Evolutionary conservation across 1,284 basidiomycete species (phyloP), one percentile per base, ranked within the genome.

Genomic region (Trichosporon sp.): DNA sequence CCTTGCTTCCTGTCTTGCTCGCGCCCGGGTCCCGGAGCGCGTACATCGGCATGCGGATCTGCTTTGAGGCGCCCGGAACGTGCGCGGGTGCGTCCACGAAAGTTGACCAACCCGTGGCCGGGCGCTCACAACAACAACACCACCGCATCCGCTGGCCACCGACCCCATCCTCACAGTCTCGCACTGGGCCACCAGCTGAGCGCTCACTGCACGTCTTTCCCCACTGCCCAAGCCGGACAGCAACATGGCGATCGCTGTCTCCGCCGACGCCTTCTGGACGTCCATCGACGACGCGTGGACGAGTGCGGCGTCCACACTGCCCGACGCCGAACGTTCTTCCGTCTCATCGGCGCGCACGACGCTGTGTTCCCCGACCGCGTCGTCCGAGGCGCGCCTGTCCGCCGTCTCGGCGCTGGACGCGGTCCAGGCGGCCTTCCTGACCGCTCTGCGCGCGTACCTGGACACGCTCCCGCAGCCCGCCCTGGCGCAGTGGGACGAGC

Each of bases 401-500:
- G 64, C 64, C 4, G 47, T 18, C 13, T 12, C 7, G n/a, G 13
- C 44, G 13, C 35, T 70, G 47, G 62, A 64, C 32, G 21, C 15
- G 23, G 29, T 32, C 31, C 7, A 60, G 8, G 9, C 2, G 11
- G 27, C 35, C 5, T 58, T 70, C 44, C 42, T 70, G 27, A 38
- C 62, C n/a, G 51, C 62, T 4, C 62, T 67, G 18, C 51, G 53
- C 6, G 13, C 51, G 7, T 60, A 35, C 4, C 65, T 70, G 11
- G 6, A 32, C 11, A 11, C 15, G 1, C 66, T 64, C 53, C 18
- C 35, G 0, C 27, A 56, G 12, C 6, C 12, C n/a, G 27, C 64
- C 31, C 65, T 70, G 15, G 29, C 15, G 6, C 62, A 25, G 25
- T 71, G 70, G 70, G 67, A 68, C 65, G 51, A 38, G 38, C 51